Conservation (phyloP, 75 land plant species). For the Selaginella moellendorffii region DNA sequence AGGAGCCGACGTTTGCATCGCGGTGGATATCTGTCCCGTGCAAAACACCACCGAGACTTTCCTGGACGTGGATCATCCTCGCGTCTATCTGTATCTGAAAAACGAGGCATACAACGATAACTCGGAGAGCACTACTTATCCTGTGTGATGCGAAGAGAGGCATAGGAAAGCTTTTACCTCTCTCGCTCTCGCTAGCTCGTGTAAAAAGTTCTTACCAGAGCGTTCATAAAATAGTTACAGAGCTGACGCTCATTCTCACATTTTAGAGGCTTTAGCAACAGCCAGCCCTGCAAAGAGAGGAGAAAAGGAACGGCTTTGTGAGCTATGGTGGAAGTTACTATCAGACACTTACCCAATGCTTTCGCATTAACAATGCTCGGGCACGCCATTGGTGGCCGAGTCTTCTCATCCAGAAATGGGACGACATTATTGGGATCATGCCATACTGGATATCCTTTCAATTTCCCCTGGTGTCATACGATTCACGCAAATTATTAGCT, state of each 20-base stretch:
- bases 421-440: slow-evolving; percentile 55
- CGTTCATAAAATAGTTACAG: too few species aligned
- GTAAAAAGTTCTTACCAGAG: too few species aligned
- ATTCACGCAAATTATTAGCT: background rate
- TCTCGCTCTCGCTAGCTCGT: too few species aligned
- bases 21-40: slow-evolving; percentile 11
- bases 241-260: too few species aligned
- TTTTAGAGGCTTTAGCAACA: background rate
- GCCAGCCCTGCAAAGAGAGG: background rate
- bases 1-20: slow-evolving; percentile 29
- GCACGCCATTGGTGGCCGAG: slow-evolving; percentile 62
- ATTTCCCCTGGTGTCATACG: slow-evolving; percentile 41
- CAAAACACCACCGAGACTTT: slow-evolving; percentile 19
- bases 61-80: slow-evolving; percentile 36
- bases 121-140: slow-evolving; percentile 19
- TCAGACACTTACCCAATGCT: slow-evolving; percentile 38
- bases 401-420: slow-evolving; percentile 67
- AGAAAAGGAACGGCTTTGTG: background rate
- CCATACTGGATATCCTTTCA: slow-evolving; percentile 86
- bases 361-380: slow-evolving; percentile 97
- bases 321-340: background rate
- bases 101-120: slow-evolving; percentile 30
- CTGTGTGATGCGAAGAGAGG: slow-evolving; percentile 13
- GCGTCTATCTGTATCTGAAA: slow-evolving; percentile 27
- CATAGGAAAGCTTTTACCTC: too few species aligned